Percentiles rank a stretch among this genome's conserved stretches.
These are phyloP conservation scores for Mycosphaerella sp. DNA, from an alignment of 2,329 filamentous ascomycete species.

Conservation along the genomic window DNA sequence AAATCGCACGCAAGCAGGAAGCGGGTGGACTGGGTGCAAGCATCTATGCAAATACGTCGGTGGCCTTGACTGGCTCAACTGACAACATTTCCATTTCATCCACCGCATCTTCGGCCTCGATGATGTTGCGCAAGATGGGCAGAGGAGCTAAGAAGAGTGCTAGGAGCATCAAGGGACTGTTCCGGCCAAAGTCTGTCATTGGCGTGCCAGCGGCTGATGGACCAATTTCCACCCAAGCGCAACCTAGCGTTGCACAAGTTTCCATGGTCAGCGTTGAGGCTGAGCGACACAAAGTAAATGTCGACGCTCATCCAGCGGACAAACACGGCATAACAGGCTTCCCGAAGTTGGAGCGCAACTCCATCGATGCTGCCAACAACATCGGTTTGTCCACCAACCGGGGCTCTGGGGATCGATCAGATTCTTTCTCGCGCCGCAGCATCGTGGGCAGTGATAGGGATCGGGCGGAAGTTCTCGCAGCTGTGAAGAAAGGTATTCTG, in stretches of 20 bases:
- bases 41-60: conserved; percentile 70
- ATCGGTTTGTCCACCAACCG: conserved; percentile 30
- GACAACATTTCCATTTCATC: conserved; percentile 92
- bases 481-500: conserved; percentile 90
- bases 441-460: conserved; percentile 87
- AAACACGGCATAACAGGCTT: conserved; percentile 73
- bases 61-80: conserved; percentile 78
- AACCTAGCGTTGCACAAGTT: conserved; percentile 70
- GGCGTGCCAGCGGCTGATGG: conserved; percentile 68
- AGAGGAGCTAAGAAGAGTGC: conserved; percentile 95
- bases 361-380: conserved; percentile 56
- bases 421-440: conserved; percentile 65
- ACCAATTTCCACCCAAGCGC: conserved; percentile 48
- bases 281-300: conserved; percentile 76
- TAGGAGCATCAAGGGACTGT: conserved; percentile 85
- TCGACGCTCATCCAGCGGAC: conserved; percentile 62
- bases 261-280: conserved; percentile 96
- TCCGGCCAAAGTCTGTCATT: conserved; percentile 86
- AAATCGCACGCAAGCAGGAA: conserved; percentile 89
- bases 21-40: conserved; percentile 83
- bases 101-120: conserved; percentile 79
- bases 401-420: conserved; percentile 51
- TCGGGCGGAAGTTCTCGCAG: conserved; percentile 82
- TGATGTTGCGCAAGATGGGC: conserved; percentile 98
- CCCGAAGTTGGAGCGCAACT: conserved; percentile 77